These are phyloP conservation scores for Phalaenopsis equestris DNA, from an alignment of 106 monocot genomes.

Conservation along the genomic window DNA sequence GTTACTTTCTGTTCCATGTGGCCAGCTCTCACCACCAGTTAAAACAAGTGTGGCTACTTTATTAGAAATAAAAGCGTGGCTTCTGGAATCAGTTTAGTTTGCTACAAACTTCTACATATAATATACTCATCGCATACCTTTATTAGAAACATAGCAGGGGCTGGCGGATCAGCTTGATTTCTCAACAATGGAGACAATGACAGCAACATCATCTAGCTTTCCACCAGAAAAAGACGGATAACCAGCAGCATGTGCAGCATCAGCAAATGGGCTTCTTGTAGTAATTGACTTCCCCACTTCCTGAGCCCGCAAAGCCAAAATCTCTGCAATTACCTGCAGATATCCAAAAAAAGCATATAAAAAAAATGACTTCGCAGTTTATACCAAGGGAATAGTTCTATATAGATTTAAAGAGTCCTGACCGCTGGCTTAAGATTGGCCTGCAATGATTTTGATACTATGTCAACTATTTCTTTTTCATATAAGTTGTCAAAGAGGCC, in stretches of 20 bases:
- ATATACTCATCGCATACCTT: background rate
- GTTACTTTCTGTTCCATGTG: too few species aligned
- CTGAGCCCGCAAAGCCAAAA: slow-evolving; percentile 53
- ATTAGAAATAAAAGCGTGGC: too few species aligned
- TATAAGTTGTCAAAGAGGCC: slow-evolving; percentile 92
- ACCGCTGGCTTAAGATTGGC: slow-evolving; percentile 56
- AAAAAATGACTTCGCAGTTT: background rate
- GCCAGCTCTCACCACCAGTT: too few species aligned
- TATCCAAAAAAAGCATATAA: background rate
- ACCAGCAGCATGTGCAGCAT: slow-evolving; percentile 77
- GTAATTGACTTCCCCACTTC: slow-evolving; percentile 61
- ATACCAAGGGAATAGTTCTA: background rate
- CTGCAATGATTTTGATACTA: slow-evolving; percentile 58
- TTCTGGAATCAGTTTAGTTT: too few species aligned
- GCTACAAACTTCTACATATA: too few species aligned
- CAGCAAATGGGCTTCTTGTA: slow-evolving; percentile 72
- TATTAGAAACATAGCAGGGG: background rate
- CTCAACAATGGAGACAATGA: slow-evolving; percentile 68
- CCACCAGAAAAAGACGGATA: slow-evolving; percentile 66
- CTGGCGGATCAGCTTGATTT: slow-evolving; percentile 10
- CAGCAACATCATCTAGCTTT: slow-evolving; percentile 96
- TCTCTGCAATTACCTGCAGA: slow-evolving; percentile 65
- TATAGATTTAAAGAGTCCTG: background rate
- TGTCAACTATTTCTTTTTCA: slow-evolving; percentile 57
- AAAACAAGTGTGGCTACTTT: too few species aligned